phyloP scores from a whole-genome alignment of 352 stramenopile species.

The Pythium biforme region DNA sequence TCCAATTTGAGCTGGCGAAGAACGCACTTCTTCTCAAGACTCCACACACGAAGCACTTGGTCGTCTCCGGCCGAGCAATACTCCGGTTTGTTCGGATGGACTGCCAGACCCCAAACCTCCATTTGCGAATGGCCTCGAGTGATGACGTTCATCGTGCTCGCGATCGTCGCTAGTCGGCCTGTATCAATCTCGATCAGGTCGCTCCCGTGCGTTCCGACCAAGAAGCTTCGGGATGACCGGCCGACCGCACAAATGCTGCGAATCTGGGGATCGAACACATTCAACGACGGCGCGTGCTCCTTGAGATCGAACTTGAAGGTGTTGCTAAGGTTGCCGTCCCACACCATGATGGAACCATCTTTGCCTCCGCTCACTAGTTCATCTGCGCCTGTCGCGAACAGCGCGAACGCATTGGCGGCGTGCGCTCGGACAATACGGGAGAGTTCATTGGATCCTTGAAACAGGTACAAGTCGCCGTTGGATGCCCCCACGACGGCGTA shows the following conservation, averaged over 20 bases:
- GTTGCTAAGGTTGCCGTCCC: constrained; percentile 60
- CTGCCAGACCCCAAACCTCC: constrained; percentile 84
- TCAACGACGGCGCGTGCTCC: constrained; percentile 23
- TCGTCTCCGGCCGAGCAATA: constrained; percentile 86
- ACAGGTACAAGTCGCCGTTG: constrained; percentile 80
- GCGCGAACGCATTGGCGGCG: constrained; percentile 37
- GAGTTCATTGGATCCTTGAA: constrained; percentile 52
- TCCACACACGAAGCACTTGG: constrained; percentile 79
- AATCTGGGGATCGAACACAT: constrained; percentile 28
- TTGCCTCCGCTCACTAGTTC: constrained; percentile 86
- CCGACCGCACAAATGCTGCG: constrained; percentile 44
- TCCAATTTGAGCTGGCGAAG: constrained; percentile 44
- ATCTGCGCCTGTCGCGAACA: constrained; percentile 33
- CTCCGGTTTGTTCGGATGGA: constrained; percentile 58
- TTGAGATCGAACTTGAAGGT: constrained; percentile 49
- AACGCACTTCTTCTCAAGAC: constrained; percentile 42
- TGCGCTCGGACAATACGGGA: constrained; percentile 57
- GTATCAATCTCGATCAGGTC: constrained; percentile 87
- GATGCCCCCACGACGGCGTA: constrained; percentile 49
- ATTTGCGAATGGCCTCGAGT: constrained; percentile 65
- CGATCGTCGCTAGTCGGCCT: constrained; percentile 17
- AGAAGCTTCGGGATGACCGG: constrained; percentile 39
- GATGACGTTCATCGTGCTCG: constrained; percentile 24
- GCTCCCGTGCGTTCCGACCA: constrained; percentile 85
- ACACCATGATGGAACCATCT: constrained; percentile 85